Percentiles rank a stretch among this genome's conserved stretches.
Evolutionary conservation across 352 stramenopile species (phyloP).

Genomic region (Pythium phragmitis): DNA sequence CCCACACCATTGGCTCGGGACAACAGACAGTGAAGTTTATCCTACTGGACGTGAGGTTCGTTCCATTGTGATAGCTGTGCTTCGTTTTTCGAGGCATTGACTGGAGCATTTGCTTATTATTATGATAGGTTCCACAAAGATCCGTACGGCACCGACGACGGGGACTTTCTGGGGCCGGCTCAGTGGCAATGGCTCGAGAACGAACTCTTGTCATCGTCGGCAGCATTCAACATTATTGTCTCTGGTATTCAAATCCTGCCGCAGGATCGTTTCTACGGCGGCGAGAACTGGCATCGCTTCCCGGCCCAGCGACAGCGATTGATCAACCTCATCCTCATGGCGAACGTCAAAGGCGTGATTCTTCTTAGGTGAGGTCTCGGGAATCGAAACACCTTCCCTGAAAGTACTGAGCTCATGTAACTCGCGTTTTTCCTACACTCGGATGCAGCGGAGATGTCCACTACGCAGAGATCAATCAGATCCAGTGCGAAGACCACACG

Average conservation of each 20-base stretch:
- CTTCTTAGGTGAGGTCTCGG: slow-evolving; percentile 38
- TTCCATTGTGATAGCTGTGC: neutral
- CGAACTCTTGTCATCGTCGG: slow-evolving; percentile 38
- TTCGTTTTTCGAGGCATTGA: neutral
- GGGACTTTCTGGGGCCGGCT: slow-evolving; percentile 42
- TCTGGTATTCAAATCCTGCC: slow-evolving; percentile 62
- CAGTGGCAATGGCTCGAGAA: slow-evolving; percentile 52
- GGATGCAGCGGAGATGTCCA: slow-evolving; percentile 63
- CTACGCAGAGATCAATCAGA: slow-evolving; percentile 68
- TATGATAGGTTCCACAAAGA: slow-evolving; percentile 38
- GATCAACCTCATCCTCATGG: slow-evolving; percentile 53
- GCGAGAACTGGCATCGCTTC: slow-evolving; percentile 69
- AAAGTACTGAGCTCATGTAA: neutral
- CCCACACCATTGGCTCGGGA: slow-evolving; percentile 29
- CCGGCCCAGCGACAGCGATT: slow-evolving; percentile 48
- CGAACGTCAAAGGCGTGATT: slow-evolving; percentile 45
- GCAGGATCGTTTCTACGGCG: slow-evolving; percentile 39
- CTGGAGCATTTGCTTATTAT: neutral
- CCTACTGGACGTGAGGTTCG: slow-evolving; percentile 44
- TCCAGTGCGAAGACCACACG: slow-evolving; percentile 45
- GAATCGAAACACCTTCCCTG: too few species aligned
- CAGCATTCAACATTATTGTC: slow-evolving; percentile 75
- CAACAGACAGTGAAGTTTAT: slow-evolving; percentile 36
- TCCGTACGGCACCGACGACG: slow-evolving; percentile 25
- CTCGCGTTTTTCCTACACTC: neutral